These are phyloP conservation scores for Xylaria cubensis DNA, from an alignment of 495 filamentous ascomycete genomes.

Conservation along the genomic window DNA sequence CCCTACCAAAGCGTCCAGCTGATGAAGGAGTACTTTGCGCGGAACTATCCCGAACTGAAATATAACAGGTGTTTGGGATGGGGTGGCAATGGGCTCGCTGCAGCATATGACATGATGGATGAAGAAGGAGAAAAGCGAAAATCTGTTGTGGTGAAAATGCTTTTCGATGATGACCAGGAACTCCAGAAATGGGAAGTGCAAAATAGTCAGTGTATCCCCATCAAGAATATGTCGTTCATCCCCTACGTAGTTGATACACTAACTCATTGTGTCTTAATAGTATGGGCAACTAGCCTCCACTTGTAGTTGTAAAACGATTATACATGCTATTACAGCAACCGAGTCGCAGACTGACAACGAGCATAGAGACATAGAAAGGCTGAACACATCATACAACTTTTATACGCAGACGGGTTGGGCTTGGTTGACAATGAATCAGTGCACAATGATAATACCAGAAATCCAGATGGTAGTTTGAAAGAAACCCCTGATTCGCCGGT, in stretches of 20 bases:
- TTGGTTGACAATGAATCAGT: background rate
- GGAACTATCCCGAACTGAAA: background rate
- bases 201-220: background rate
- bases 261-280: background rate
- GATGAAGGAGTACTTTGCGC: background rate
- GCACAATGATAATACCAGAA: background rate
- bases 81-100: slow-evolving; percentile 22
- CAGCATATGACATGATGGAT: slow-evolving; percentile 6
- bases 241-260: background rate
- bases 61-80: slow-evolving; percentile 21
- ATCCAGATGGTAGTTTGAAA: background rate
- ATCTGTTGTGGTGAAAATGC: slow-evolving; percentile 9
- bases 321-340: background rate
- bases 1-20: background rate
- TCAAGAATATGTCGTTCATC: background rate
- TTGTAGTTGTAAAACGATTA: background rate
- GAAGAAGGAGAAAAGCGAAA: background rate
- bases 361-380: background rate
- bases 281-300: slow-evolving; percentile 14
- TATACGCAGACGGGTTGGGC: background rate
- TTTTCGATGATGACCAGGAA: background rate
- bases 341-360: background rate
- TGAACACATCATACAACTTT: slow-evolving; percentile 16
- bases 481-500: background rate
- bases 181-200: background rate